Evolutionary conservation across 805 yeast species (phyloP).

Genomic region (Brettanomyces naardenensis): DNA sequence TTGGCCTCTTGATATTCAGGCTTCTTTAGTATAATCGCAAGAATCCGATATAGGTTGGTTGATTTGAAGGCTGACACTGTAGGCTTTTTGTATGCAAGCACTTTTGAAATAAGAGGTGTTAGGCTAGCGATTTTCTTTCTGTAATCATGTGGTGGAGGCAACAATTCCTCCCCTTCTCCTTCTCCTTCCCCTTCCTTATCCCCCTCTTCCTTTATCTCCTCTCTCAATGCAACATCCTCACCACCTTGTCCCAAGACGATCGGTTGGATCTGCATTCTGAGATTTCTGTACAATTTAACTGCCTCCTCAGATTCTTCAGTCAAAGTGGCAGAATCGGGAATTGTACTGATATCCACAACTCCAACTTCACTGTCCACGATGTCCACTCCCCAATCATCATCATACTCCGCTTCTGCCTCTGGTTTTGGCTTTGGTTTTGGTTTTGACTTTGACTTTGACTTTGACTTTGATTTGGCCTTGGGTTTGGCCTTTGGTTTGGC

Average conservation of each 20-base stretch:
- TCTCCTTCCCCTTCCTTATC: conserved; percentile 5
- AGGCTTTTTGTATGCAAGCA: conserved; percentile 15
- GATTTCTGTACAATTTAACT: conserved; percentile 14
- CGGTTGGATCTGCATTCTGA: conserved; percentile 20
- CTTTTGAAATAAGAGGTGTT: conserved; percentile 16
- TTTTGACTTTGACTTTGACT: conserved; percentile 10
- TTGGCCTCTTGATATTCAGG: conserved; percentile 24
- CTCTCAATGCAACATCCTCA: background rate
- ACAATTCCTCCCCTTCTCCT: background rate
- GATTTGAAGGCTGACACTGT: conserved; percentile 25
- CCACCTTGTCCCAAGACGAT: conserved; percentile 10
- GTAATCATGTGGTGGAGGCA: conserved; percentile 12
- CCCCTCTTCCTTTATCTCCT: background rate
- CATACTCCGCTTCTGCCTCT: conserved; percentile 9
- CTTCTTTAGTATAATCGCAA: conserved; percentile 27
- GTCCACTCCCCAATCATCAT: conserved; percentile 24
- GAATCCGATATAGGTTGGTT: conserved; percentile 24
- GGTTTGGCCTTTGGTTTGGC: conserved; percentile 5
- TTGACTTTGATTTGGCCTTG: conserved; percentile 16
- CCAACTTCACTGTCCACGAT: conserved; percentile 12
- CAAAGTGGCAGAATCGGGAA: conserved; percentile 16
- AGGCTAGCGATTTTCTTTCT: conserved; percentile 13
- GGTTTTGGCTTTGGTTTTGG: conserved; percentile 4
- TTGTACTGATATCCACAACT: conserved; percentile 10
- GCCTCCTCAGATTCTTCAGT: conserved; percentile 16